Evolutionary conservation across 768 basidiomycete species (phyloP).

Genomic region (Termitomyces sp.): DNA sequence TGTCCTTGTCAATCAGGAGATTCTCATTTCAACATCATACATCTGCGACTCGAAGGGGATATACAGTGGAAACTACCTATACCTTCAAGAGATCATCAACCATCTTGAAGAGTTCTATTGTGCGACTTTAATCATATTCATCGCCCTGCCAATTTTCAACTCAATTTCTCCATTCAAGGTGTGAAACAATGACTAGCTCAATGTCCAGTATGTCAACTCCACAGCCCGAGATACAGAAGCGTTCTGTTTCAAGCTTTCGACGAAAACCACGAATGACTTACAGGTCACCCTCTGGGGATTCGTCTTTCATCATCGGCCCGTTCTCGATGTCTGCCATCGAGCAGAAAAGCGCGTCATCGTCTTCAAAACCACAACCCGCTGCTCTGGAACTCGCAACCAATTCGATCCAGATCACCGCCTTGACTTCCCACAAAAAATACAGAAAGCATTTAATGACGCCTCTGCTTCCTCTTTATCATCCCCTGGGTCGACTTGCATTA

Average conservation of each 20-base stretch:
- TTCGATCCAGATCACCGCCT: neutral
- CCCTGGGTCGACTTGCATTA: constrained; percentile 53
- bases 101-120: neutral
- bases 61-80: neutral
- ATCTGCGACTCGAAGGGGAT: neutral
- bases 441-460: constrained; percentile 25
- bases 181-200: neutral
- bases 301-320: constrained; percentile 13
- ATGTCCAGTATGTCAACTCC: neutral
- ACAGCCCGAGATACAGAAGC: constrained; percentile 4
- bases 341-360: constrained; percentile 8
- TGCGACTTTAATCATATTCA: neutral
- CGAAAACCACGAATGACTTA: constrained; percentile 56
- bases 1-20: neutral
- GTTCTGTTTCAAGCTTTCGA: constrained; percentile 26
- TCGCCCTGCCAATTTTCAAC: neutral
- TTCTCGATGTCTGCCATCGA: constrained; percentile 6
- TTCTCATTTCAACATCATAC: neutral
- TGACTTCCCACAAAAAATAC: constrained; percentile 5
- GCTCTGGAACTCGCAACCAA: constrained; percentile 3
- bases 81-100: neutral
- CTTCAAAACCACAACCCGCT: constrained; percentile 3
- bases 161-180: neutral
- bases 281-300: constrained; percentile 43
- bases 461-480: constrained; percentile 63